Conservation (phyloP, 1,284 basidiomycete species). For the Gomphus sp. region DNA sequence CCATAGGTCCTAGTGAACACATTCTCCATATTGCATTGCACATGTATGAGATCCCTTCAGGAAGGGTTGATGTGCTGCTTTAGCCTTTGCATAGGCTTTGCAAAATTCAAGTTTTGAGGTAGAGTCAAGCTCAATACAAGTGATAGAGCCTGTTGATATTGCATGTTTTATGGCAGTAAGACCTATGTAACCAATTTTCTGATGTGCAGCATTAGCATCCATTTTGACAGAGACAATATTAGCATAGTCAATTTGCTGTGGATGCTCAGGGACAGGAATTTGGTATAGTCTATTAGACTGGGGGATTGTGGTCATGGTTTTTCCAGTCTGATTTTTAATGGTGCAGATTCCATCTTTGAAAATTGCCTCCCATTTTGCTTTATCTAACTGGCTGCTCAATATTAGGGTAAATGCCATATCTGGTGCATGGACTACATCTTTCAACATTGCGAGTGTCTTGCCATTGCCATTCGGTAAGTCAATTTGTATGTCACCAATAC, state of each 20-base stretch:
- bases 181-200: slow-evolving; percentile 11
- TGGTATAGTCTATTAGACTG: slow-evolving; percentile 21
- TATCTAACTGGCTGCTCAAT: slow-evolving; percentile 21
- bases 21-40: slow-evolving; percentile 15
- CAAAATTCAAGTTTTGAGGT: no score
- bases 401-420: slow-evolving; percentile 26
- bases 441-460: slow-evolving; percentile 17
- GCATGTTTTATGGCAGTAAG: slow-evolving; percentile 15
- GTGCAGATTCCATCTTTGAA: slow-evolving; percentile 18
- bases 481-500: slow-evolving; percentile 11
- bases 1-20: slow-evolving; percentile 8
- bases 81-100: background rate
- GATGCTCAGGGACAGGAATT: slow-evolving; percentile 13
- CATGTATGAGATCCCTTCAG: slow-evolving; percentile 12
- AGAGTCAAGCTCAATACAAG: no score
- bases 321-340: slow-evolving; percentile 14
- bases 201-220: background rate
- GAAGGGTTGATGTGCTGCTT: slow-evolving; percentile 16
- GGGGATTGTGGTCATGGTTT: slow-evolving; percentile 19
- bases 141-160: no score
- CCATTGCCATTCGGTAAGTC: slow-evolving; percentile 20
- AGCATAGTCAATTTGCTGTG: slow-evolving; percentile 19
- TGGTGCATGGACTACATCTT: slow-evolving; percentile 25
- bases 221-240: slow-evolving; percentile 16
- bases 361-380: slow-evolving; percentile 16